Conservation (phyloP, 2,329 filamentous ascomycete genomes). For the Rhynchosporium graminicola region DNA sequence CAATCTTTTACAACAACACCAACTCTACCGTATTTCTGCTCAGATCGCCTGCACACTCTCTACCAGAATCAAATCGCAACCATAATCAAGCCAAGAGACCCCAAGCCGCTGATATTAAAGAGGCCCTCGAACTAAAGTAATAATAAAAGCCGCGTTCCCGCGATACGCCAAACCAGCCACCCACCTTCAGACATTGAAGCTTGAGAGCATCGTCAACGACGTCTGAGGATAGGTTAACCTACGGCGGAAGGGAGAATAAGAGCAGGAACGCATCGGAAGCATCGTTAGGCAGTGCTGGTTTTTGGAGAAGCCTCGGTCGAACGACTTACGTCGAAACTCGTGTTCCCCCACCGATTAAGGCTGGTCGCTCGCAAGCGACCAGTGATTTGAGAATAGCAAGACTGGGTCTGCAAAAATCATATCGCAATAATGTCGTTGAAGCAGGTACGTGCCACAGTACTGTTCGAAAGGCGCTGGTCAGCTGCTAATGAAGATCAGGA, state of each 20-base stretch:
- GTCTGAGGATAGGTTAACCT: slow-evolving; percentile 3
- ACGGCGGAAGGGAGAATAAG: not conserved
- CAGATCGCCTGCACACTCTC: slow-evolving; percentile 23
- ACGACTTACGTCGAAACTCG: slow-evolving; percentile 19
- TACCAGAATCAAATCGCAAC: slow-evolving; percentile 10
- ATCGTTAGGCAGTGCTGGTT: slow-evolving; percentile 18
- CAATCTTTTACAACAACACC: slow-evolving; percentile 19
- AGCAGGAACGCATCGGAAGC: slow-evolving; percentile 8
- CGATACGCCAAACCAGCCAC: slow-evolving; percentile 19
- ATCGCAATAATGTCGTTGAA: slow-evolving; percentile 45
- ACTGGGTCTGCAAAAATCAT: slow-evolving; percentile 16
- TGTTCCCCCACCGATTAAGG: slow-evolving; percentile 24
- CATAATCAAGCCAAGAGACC: slow-evolving; percentile 7
- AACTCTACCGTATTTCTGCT: slow-evolving; percentile 23
- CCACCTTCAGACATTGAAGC: slow-evolving; percentile 19
- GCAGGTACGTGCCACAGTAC: slow-evolving; percentile 40
- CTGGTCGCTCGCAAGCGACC: slow-evolving; percentile 34
- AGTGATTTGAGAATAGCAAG: slow-evolving; percentile 24
- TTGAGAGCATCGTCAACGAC: not conserved
- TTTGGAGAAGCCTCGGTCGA: slow-evolving; percentile 11
- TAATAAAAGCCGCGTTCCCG: slow-evolving; percentile 23
- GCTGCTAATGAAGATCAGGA: slow-evolving; percentile 55
- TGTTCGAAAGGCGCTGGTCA: slow-evolving; percentile 13
- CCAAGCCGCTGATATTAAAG: not conserved
- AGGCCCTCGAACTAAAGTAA: slow-evolving; percentile 26